Evolutionary conservation across 2,329 filamentous ascomycete species (phyloP), one percentile per base, ranked within the genome.

Genomic region (Chrysoporthe austroafricana): DNA sequence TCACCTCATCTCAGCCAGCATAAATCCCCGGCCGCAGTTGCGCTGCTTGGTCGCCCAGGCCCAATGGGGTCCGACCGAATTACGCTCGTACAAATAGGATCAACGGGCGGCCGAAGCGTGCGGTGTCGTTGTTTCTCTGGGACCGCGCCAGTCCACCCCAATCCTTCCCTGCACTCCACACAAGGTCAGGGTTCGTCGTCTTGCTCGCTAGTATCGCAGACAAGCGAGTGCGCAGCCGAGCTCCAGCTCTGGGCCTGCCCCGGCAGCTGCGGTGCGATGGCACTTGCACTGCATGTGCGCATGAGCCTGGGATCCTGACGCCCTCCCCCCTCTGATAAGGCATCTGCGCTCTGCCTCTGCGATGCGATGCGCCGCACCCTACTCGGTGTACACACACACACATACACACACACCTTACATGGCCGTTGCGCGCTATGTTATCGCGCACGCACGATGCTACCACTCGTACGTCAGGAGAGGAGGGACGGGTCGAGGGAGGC

Each of bases 101-200:
- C 36, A 9, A 39, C 2, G 2, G 36, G 36, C 36, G 36, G 9
- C 26, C 36, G 36, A 39, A 9, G 36, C 36, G 6, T 39, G 36
- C 5, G 36, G 36, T 9, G 36, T 39, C 36, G 36, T 39, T 9
- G 36, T 39, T 32, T 54, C 13, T 13, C 7, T 34, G 50, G 50
- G 50, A 32, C 26, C 21, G 50, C 32, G 50, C 50, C 21, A 16
- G 5, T 54, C 26, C 50, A 26, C 26, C 32, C 50, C 26, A 54
- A 34, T 54, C 50, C 50, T 54, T 54, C 56, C 34, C 56, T 58
- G 34, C 56, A 11, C 56, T 58, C 56, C 34, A 16, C 54, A 57
- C 34, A 13, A 34, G 54, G 54, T 39, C 54, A 54, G n/a, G 50
- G 50, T 54, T 54, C 50, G 50, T 54, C 57, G 26, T 44, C 57